A percentile compares a stretch with the other conserved stretches of the same genome.
Evolutionary conservation across 2,329 filamentous ascomycete species (phyloP).

Genomic region (Aspergillus alliaceus): DNA sequence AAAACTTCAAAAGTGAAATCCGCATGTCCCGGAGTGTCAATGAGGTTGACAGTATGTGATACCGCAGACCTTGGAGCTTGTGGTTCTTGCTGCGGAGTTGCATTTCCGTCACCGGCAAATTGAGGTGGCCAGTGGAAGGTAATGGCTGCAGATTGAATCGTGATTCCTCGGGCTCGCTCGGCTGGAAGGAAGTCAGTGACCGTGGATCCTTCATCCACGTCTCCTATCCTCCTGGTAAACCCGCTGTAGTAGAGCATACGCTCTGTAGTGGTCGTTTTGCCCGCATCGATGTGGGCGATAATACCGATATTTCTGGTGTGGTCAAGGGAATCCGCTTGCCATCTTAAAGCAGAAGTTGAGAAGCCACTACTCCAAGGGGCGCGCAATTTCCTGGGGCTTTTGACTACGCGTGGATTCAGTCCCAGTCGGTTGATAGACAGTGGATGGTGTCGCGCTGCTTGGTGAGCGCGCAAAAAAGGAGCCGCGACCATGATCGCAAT

Average conservation of each 20-base stretch:
- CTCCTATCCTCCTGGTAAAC: constrained; percentile 82
- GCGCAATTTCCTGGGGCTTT: not conserved
- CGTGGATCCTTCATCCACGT: constrained; percentile 94
- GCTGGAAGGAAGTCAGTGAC: constrained; percentile 96
- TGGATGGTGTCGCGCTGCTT: constrained; percentile 20
- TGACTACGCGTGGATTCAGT: not conserved
- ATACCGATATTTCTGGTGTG: constrained; percentile 94
- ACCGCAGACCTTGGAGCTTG: constrained; percentile 51
- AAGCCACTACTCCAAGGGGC: constrained; percentile 21
- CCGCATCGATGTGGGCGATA: constrained; percentile 97
- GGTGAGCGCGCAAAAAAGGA: constrained; percentile 29
- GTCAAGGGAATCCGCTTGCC: constrained; percentile 43
- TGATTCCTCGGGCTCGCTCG: constrained; percentile 89
- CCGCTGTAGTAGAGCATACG: constrained; percentile 98
- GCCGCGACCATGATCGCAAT: constrained; percentile 29
- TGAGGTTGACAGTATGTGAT: constrained; percentile 78
- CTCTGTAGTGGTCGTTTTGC: constrained; percentile 98
- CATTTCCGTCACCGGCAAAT: constrained; percentile 17
- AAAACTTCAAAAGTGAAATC: constrained; percentile 98
- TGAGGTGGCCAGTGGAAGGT: constrained; percentile 86
- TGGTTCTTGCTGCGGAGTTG: constrained; percentile 15
- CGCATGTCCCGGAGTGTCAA: constrained; percentile 94
- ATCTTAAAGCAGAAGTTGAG: constrained; percentile 25
- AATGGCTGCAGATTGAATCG: constrained; percentile 95
- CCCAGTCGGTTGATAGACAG: constrained; percentile 8